These are phyloP conservation scores for Flaveria bidentis DNA, from an alignment of 129 eudicot genomes.

Conservation along the genomic window DNA sequence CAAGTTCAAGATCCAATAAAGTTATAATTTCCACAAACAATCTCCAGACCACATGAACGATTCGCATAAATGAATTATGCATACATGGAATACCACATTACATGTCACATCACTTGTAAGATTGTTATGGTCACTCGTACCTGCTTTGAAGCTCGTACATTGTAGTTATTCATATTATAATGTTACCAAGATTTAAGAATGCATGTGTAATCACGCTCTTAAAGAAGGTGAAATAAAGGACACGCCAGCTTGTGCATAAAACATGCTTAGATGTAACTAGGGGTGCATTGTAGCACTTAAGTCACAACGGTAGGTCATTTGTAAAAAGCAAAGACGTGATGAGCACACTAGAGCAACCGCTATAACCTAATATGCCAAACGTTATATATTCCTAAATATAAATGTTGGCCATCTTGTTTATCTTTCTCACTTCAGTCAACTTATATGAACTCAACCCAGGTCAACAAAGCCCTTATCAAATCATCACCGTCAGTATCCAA, in stretches of 20 bases:
- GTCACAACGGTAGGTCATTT: not conserved
- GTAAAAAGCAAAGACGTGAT: not conserved
- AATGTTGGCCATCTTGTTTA: not conserved
- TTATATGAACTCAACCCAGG: not conserved
- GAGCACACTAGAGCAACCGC: not conserved
- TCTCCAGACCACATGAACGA: not conserved
- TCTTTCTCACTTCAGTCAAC: constrained; percentile 8
- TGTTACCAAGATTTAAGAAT: not conserved
- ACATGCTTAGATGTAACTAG: not conserved
- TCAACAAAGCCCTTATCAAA: constrained; percentile 2
- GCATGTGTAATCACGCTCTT: not conserved
- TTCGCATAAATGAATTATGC: not conserved
- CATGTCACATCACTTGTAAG: not conserved
- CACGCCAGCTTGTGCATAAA: not conserved
- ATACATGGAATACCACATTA: not conserved
- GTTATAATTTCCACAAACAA: not conserved
- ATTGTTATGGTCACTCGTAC: constrained; percentile 7
- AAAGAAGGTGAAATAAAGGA: not conserved
- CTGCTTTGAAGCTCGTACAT: not conserved
- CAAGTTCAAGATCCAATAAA: not conserved
- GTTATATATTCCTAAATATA: not conserved
- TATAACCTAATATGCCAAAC: not conserved
- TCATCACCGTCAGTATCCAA: not conserved
- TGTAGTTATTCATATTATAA: constrained; percentile 5
- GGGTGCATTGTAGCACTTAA: not conserved